These are phyloP conservation scores for Daldinia grandis DNA, from an alignment of 495 filamentous ascomycete genomes.

Conservation along the genomic window DNA sequence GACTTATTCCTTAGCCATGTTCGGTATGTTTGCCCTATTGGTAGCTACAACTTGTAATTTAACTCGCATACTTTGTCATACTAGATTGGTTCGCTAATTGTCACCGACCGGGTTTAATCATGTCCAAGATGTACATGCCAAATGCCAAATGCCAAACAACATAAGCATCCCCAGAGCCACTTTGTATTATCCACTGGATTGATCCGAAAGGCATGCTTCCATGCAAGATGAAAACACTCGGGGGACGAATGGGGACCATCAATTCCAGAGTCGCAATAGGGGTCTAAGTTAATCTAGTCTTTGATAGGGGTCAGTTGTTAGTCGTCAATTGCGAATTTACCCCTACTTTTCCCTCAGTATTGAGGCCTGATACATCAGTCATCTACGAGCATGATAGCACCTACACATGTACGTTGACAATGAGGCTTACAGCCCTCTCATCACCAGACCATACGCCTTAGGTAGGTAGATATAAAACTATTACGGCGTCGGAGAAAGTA, in stretches of 20 bases:
- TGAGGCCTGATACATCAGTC: slow-evolving; percentile 10
- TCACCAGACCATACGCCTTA: neutral
- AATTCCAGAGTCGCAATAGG: slow-evolving; percentile 30
- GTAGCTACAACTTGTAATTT: slow-evolving; percentile 28
- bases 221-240: slow-evolving; percentile 25
- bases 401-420: neutral
- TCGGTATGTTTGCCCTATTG: slow-evolving; percentile 11
- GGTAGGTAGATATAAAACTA: neutral
- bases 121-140: slow-evolving; percentile 19
- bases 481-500: neutral
- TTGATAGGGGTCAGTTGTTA: slow-evolving; percentile 9
- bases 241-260: slow-evolving; percentile 29
- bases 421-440: neutral
- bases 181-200: slow-evolving; percentile 32
- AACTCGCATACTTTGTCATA: slow-evolving; percentile 19
- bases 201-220: slow-evolving; percentile 24
- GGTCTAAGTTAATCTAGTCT: slow-evolving; percentile 14
- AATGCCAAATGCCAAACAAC: slow-evolving; percentile 13
- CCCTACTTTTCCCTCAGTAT: slow-evolving; percentile 6
- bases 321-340: neutral
- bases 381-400: neutral
- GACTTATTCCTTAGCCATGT: neutral
- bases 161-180: slow-evolving; percentile 28
- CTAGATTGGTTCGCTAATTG: slow-evolving; percentile 38
- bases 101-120: slow-evolving; percentile 20